Base-by-base conservation (phyloP, 2,329 filamentous ascomycete genomes). In the Verticillium alfalfae region DNA sequence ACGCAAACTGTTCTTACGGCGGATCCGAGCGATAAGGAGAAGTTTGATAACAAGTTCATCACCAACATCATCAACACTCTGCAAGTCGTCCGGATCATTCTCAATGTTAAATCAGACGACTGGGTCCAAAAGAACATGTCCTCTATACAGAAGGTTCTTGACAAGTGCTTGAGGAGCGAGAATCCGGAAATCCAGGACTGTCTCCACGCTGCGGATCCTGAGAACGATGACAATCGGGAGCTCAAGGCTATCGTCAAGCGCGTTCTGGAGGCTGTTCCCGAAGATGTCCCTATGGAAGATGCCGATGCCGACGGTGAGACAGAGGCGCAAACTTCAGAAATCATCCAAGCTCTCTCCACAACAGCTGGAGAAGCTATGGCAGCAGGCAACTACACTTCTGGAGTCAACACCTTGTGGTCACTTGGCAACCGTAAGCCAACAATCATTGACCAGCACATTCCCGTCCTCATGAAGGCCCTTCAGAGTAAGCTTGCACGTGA, bases 101-200 rank as follows among this genome's bases (percentile, higher is more conserved):
- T 98, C 63, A 92, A 95, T 68, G 88, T 89, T 65, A 96, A 97
- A 74, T 81, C 91, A 0, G 89, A 97, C 69, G 92, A 97, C 3
- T 99, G 95, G 95, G 88, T 98, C 41, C 78, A 93, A 59, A 87
- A 87, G 69, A 91, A 92, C 66, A 84, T 96, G 68, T 76, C 88
- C 0, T 81, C 87, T 34, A 82, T 98, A 34, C 92, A 97, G 73
- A 96, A 92, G 71, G 86, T 98, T 13, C 77, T 98, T 15, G 93
- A 97, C 65, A 97, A 96, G 77, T 87, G 91, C 13, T 78, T 99
- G 60, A 92, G 91, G 69, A 94, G 89, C 3, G 94, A 98, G 67
- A 91, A 93, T 66, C 86, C 92, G 0, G 95, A 99, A 71, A 87
- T 99, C 9, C 96, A 99, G 69, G 94, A 98, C 70, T 97, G 91